These are phyloP conservation scores for Geotrichum citri-aurantii DNA, from an alignment of 1,139 yeast species.

Conservation along the genomic window DNA sequence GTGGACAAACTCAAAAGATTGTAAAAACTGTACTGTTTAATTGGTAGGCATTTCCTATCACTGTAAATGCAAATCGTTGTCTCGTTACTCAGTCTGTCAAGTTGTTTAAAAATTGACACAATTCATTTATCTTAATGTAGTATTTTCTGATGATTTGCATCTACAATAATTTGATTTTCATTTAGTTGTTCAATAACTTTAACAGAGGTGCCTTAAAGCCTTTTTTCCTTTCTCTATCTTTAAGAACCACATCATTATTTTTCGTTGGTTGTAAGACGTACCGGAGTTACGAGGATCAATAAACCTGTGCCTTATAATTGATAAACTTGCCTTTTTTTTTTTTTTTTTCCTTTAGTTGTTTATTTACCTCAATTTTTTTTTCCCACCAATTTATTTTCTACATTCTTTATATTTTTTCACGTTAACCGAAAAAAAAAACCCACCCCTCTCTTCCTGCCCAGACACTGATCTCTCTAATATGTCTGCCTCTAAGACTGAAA, in stretches of 20 bases:
- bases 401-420: too few relatives aligned
- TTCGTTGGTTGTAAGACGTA: neutral
- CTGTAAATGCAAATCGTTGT: too few relatives aligned
- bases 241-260: neutral
- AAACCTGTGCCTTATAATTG: too few relatives aligned
- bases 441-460: neutral
- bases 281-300: neutral
- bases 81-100: too few relatives aligned
- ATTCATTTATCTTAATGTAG: too few relatives aligned
- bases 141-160: neutral
- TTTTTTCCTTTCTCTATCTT: too few relatives aligned
- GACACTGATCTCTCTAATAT: neutral
- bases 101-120: too few relatives aligned
- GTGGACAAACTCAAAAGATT: too few relatives aligned
- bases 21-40: too few relatives aligned
- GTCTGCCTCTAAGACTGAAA: neutral
- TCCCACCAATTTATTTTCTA: neutral
- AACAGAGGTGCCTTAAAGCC: neutral
- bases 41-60: too few relatives aligned
- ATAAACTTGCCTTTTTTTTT: neutral
- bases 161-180: neutral
- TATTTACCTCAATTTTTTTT: too few relatives aligned
- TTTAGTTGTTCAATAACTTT: neutral
- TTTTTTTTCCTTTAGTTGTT: neutral
- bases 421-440: too few relatives aligned